Base-by-base conservation (phyloP, 2,329 filamentous ascomycete species). In the Biscogniauxia mediterranea region DNA sequence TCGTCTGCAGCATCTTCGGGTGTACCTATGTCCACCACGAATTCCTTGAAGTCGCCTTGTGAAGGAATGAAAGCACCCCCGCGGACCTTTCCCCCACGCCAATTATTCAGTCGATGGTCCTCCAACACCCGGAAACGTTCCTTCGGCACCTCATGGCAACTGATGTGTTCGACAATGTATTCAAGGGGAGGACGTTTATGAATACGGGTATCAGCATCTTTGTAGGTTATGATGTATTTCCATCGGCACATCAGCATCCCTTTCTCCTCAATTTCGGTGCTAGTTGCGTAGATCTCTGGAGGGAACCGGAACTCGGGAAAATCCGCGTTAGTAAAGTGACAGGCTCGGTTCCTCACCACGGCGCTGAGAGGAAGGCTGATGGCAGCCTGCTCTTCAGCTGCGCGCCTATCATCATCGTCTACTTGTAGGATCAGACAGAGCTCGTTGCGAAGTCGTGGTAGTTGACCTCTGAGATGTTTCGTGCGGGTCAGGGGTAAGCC, bases 231-330 rank as follows among this genome's bases (percentile, higher is more conserved):
- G n/a, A 62, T 67, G 49, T 69, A 70, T 59, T 70, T 73, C 75
- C 76, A 77, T 26, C 76, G 72, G 54, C 76, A 78, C 50, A 75
- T 67, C 20, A 78, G 62, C 15, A 70, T 66, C 1, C 69, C 75
- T 8, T 70, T 68, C 17, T 66, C 64, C 55, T 76, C 72, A 52
- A 74, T 68, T 1, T 70, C 69, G 6, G 55, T 61, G 25, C 61
- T 59, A 3, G 59, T 65, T 1, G 49, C 25, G 21, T 69, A 68
- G 8, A 69, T 57, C 0, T 59, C 63, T 0, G 26, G 11, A 0
- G 61, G 64, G 17, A 65, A 66, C 3, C 68, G 67, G 38, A 68
- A 61, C 17, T 62, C 61, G 1, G 74, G 74, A 17, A 71, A 75
- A 54, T 67, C 63, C 17, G 71, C 72, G 50, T 76, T 76, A 2